A percentile compares a stretch with the other conserved stretches of the same genome.
phyloP scores from a whole-genome alignment of 2,329 filamentous ascomycete genomes.

The Emergomyces orientalis region DNA sequence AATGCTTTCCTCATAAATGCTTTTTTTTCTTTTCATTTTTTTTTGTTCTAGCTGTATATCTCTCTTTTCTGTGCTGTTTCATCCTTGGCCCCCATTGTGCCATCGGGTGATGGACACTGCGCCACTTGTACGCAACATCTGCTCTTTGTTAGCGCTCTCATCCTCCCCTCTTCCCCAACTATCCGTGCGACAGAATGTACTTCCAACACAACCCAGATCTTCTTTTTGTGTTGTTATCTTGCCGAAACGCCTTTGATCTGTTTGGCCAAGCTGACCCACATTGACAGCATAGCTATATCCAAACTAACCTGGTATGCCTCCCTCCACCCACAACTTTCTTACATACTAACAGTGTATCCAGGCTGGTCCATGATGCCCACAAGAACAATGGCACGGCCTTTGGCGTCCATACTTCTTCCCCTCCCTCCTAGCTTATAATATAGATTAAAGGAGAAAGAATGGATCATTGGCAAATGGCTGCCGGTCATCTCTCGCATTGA shows the following conservation, averaged over 20 bases:
- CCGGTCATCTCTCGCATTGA: background rate
- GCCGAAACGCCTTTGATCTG: background rate
- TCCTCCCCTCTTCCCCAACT: background rate
- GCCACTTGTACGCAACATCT: background rate
- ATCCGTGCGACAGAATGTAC: background rate
- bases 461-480: background rate
- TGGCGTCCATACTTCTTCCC: background rate
- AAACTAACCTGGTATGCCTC: background rate
- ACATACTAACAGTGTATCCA: background rate
- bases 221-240: background rate
- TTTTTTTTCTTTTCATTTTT: background rate
- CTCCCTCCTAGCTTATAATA: background rate
- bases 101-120: background rate
- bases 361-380: background rate
- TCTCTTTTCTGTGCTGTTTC: background rate
- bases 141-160: background rate
- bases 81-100: background rate
- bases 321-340: background rate
- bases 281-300: background rate
- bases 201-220: conserved; percentile 1
- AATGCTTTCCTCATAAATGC: background rate
- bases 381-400: background rate
- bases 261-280: background rate
- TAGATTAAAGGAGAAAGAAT: background rate
- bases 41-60: background rate